Percentiles rank a stretch among this genome's conserved stretches.
Evolutionary conservation across 768 basidiomycete genomes (phyloP).

Genomic region (Asterophora parasitica): DNA sequence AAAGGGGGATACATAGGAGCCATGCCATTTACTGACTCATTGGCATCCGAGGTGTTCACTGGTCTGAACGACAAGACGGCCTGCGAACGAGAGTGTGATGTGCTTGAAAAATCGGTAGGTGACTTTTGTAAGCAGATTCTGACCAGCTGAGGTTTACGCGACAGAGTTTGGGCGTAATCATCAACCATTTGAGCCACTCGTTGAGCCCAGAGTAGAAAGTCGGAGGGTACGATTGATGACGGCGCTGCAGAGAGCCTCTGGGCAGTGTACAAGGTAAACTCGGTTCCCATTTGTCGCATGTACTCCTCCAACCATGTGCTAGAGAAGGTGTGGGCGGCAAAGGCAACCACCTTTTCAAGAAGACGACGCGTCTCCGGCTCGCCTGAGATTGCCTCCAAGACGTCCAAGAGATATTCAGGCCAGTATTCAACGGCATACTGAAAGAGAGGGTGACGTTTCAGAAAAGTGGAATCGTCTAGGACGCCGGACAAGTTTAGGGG

Average conservation of each 20-base stretch:
- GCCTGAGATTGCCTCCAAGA: not conserved
- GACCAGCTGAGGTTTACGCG: constrained; percentile 1
- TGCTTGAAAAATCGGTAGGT: not conserved
- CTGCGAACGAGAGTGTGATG: not conserved
- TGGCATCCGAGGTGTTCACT: not conserved
- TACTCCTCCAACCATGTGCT: constrained; percentile 2
- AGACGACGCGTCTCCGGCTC: not conserved
- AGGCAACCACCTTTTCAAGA: too few species aligned
- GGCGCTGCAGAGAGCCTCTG: not conserved
- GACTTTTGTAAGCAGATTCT: constrained; percentile 1
- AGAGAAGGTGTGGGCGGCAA: not conserved
- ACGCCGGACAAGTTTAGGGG: not conserved
- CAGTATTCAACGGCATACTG: constrained; percentile 1
- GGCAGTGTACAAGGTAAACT: not conserved
- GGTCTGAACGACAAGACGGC: not conserved
- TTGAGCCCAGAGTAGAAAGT: not conserved
- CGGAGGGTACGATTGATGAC: not conserved
- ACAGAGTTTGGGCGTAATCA: constrained; percentile 1
- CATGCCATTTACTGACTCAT: too few species aligned
- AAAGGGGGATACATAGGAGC: not conserved
- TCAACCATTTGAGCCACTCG: not conserved
- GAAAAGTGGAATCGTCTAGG: not conserved
- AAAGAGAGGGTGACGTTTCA: constrained; percentile 1
- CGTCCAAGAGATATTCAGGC: not conserved
- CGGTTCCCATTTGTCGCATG: not conserved